phyloP scores from a whole-genome alignment of 805 yeast genomes.

The Yarrowia divulgata region DNA sequence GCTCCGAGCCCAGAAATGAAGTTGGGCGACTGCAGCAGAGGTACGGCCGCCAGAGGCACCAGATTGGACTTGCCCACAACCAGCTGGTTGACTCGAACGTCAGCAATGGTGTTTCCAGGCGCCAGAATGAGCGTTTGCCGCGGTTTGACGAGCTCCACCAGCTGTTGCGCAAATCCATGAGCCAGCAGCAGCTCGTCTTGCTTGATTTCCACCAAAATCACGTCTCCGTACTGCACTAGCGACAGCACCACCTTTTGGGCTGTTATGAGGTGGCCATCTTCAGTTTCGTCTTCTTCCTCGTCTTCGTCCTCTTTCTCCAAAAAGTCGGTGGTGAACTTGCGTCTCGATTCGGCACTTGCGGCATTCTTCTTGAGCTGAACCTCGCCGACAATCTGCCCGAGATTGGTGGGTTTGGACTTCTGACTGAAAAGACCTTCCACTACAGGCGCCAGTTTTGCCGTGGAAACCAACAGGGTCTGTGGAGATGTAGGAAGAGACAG shows the following conservation, averaged over 20 bases:
- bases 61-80: conserved; percentile 7
- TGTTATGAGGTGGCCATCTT: background rate
- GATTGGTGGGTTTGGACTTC: background rate
- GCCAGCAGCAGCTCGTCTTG: conserved; percentile 21
- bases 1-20: conserved; percentile 49
- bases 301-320: conserved; percentile 23
- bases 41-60: background rate
- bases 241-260: conserved; percentile 7
- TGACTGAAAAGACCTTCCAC: conserved; percentile 6
- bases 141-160: conserved; percentile 5
- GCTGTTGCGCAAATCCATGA: conserved; percentile 21
- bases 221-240: conserved; percentile 5
- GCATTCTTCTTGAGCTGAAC: conserved; percentile 24
- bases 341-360: background rate
- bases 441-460: conserved; percentile 4
- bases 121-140: conserved; percentile 17
- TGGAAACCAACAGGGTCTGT: conserved; percentile 3
- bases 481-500: background rate
- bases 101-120: conserved; percentile 28
- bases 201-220: conserved; percentile 10
- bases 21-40: conserved; percentile 38
- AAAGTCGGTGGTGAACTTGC: conserved; percentile 17
- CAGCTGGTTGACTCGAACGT: conserved; percentile 12
- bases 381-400: conserved; percentile 24
- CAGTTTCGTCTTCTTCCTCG: conserved; percentile 1